These are phyloP conservation scores for Cryptosporidium andersoni DNA, from an alignment of 169 alveolate genomes.

Conservation along the genomic window DNA sequence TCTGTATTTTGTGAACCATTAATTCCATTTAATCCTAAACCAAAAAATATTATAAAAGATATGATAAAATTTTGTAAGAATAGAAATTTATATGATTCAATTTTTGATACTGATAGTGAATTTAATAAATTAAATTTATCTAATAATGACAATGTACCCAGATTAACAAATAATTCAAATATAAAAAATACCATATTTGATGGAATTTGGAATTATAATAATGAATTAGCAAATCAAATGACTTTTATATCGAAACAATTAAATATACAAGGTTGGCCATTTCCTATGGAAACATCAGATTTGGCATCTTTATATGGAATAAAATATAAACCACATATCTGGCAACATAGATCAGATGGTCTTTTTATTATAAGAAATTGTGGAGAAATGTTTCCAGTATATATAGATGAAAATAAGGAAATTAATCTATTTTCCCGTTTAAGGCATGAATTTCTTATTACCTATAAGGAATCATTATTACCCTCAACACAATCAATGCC, in stretches of 20 bases:
- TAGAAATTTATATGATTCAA: not conserved
- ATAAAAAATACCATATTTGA: slow-evolving; percentile 40
- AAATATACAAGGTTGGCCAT: slow-evolving; percentile 69
- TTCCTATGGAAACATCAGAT: slow-evolving; percentile 70
- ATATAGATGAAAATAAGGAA: slow-evolving; percentile 56
- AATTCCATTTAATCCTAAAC: slow-evolving; percentile 60
- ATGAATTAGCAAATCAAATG: slow-evolving; percentile 40
- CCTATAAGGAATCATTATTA: slow-evolving; percentile 30
- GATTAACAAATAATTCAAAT: slow-evolving; percentile 19
- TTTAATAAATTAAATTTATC: not conserved
- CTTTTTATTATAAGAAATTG: slow-evolving; percentile 57
- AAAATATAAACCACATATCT: slow-evolving; percentile 30
- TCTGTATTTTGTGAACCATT: slow-evolving; percentile 58
- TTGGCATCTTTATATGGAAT: slow-evolving; percentile 36
- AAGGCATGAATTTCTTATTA: slow-evolving; percentile 43
- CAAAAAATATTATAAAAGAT: slow-evolving; percentile 46
- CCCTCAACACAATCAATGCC: slow-evolving; percentile 65
- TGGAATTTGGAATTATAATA: slow-evolving; percentile 31
- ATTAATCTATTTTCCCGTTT: slow-evolving; percentile 32
- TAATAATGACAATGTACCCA: not conserved
- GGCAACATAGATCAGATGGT: slow-evolving; percentile 71
- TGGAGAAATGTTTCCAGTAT: slow-evolving; percentile 63
- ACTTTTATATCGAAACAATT: slow-evolving; percentile 38
- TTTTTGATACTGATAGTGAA: not conserved
- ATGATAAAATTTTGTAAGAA: slow-evolving; percentile 13